Percentiles rank a stretch among this genome's conserved stretches.
Evolutionary conservation across 106 monocot species (phyloP).

Genomic region (Triglochin maritima): DNA sequence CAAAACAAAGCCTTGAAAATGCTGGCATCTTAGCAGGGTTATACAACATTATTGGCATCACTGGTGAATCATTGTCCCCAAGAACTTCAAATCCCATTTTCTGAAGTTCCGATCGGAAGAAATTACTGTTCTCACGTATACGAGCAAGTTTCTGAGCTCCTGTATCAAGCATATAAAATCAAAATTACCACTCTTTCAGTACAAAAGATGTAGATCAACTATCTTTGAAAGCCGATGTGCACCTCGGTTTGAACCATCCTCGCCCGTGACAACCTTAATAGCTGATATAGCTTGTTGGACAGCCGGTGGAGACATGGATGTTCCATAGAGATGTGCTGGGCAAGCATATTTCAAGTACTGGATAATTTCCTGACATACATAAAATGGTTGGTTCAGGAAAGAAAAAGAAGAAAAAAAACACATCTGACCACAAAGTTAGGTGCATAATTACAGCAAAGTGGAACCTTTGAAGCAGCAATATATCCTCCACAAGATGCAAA

Average conservation of each 20-base stretch:
- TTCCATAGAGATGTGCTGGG: slow-evolving; percentile 25
- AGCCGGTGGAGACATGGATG: slow-evolving; percentile 27
- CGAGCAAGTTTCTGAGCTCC: slow-evolving; percentile 19
- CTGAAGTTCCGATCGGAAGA: slow-evolving; percentile 21
- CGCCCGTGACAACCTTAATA: slow-evolving; percentile 19
- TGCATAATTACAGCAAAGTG: neutral
- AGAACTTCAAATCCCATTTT: slow-evolving; percentile 29
- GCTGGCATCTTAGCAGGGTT: slow-evolving; percentile 24
- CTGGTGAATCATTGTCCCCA: slow-evolving; percentile 25
- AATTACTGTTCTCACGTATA: slow-evolving; percentile 26
- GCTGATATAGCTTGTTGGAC: slow-evolving; percentile 25
- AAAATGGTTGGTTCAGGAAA: neutral
- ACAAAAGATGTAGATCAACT: neutral
- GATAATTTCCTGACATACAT: slow-evolving; percentile 12
- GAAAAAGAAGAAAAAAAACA: neutral
- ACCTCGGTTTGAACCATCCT: slow-evolving; percentile 31
- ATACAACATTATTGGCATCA: slow-evolving; percentile 29
- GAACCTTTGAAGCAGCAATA: slow-evolving; percentile 29
- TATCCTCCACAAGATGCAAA: slow-evolving; percentile 30
- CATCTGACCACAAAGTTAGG: too few species aligned
- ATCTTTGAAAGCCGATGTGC: neutral
- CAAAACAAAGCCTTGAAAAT: slow-evolving; percentile 18
- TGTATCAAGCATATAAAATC: neutral
- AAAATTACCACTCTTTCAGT: neutral
- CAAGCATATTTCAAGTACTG: slow-evolving; percentile 19